A percentile compares a stretch with the other conserved stretches of the same genome.
Evolutionary conservation across 495 filamentous ascomycete genomes (phyloP).

Genomic region (Margaritispora aquatica): DNA sequence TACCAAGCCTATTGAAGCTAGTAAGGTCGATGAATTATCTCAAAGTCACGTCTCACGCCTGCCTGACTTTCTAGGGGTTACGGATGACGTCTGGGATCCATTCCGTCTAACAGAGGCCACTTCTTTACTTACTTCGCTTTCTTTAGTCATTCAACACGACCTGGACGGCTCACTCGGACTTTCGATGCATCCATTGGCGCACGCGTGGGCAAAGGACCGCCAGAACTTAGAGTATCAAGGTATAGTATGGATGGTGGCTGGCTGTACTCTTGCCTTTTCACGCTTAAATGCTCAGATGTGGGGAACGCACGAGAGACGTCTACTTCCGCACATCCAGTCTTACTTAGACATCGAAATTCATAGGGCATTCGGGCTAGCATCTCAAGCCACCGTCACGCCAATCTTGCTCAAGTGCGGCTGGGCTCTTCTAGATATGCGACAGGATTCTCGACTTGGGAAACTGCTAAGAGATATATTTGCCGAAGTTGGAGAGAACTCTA

Average conservation of each 20-base stretch:
- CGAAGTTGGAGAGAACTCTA: conserved; percentile 4
- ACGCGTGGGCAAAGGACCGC: conserved; percentile 19
- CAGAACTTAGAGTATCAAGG: conserved; percentile 14
- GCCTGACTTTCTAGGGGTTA: conserved; percentile 16
- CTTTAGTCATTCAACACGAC: conserved; percentile 18
- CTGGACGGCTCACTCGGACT: conserved; percentile 10
- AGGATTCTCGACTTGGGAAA: conserved; percentile 16
- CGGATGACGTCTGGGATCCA: conserved; percentile 20
- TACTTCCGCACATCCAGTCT: conserved; percentile 24
- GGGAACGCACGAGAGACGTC: conserved; percentile 16
- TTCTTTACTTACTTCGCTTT: conserved; percentile 23
- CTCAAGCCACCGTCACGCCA: conserved; percentile 10
- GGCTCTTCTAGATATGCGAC: conserved; percentile 18
- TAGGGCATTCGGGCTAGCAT: conserved; percentile 10
- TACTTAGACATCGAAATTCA: conserved; percentile 18
- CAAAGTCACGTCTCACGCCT: conserved; percentile 22
- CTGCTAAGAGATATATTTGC: conserved; percentile 13
- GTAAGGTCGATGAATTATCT: conserved; percentile 6
- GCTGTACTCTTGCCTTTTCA: conserved; percentile 21
- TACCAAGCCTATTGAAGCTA: background rate
- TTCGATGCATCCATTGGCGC: conserved; percentile 20
- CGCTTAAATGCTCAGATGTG: conserved; percentile 8
- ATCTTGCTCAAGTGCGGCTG: conserved; percentile 24
- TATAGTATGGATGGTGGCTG: conserved; percentile 13
- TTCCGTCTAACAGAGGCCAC: conserved; percentile 24